Evolutionary conservation across 192 early-diverging fungal genomes (phyloP).

Genomic region (Coemansia sp.): DNA sequence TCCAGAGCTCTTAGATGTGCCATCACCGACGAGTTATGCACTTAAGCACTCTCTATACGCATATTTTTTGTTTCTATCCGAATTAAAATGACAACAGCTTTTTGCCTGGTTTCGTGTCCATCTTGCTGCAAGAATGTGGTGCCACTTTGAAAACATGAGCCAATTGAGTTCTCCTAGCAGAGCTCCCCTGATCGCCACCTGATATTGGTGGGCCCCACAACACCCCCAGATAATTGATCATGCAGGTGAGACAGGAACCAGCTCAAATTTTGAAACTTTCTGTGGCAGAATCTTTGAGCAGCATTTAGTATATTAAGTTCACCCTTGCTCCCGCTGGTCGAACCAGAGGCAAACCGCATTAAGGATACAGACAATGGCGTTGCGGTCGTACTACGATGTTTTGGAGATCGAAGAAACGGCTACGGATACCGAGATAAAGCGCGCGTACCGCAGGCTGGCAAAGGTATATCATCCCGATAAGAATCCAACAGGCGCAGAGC

Average conservation of each 20-base stretch:
- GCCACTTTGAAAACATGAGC: constrained; percentile 5
- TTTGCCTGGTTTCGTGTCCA: too few species aligned
- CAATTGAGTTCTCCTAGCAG: too few species aligned
- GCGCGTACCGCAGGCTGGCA: constrained; percentile 61
- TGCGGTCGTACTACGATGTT: constrained; percentile 49
- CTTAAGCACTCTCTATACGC: too few species aligned
- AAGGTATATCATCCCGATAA: constrained; percentile 63
- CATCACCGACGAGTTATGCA: neutral
- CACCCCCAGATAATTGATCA: too few species aligned
- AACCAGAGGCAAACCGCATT: neutral
- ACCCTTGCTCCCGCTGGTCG: neutral
- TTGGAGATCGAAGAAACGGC: constrained; percentile 46
- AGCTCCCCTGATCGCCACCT: too few species aligned
- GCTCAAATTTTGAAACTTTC: too few species aligned
- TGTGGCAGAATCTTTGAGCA: too few species aligned
- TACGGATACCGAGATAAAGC: constrained; percentile 51
- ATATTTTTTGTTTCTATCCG: too few species aligned
- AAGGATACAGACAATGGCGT: constrained; percentile 20
- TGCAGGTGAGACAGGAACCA: too few species aligned
- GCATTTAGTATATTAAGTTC: too few species aligned
- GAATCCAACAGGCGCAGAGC: constrained; percentile 72
- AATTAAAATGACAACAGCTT: too few species aligned
- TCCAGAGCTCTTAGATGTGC: constrained; percentile 41
- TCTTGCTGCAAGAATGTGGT: neutral
- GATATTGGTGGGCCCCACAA: too few species aligned